A percentile compares a stretch with the other conserved stretches of the same genome.
Evolutionary conservation across 208 protist species (phyloP).

Genomic region (Acanthamoeba culbertsoni): DNA sequence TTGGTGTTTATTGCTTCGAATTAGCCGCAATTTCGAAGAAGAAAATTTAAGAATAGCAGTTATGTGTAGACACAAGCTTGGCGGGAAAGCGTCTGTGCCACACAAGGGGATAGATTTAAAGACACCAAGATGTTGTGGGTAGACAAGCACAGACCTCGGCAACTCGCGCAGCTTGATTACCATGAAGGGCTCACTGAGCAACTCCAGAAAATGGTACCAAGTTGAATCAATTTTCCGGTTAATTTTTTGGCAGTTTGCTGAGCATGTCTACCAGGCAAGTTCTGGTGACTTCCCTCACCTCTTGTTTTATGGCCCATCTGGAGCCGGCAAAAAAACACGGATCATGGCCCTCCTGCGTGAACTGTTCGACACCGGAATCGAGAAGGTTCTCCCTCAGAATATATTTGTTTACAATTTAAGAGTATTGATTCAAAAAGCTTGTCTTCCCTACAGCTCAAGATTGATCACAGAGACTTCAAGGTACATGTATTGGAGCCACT

Average conservation of each 20-base stretch:
- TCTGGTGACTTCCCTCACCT: conserved; percentile 95
- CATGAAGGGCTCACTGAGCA: conserved; percentile 90
- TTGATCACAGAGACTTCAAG: conserved; percentile 77
- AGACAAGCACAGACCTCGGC: conserved; percentile 97
- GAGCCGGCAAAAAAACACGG: conserved; percentile 95
- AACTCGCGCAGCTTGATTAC: conserved; percentile 93
- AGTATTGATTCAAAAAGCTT: not conserved
- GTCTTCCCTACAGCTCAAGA: conserved; percentile 66
- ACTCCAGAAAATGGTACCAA: conserved; percentile 89
- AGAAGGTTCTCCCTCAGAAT: conserved; percentile 92
- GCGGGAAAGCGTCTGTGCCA: not conserved
- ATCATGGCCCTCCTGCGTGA: conserved; percentile 93
- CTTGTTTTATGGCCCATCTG: conserved; percentile 96
- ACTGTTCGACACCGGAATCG: conserved; percentile 88
- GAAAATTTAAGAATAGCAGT: not conserved
- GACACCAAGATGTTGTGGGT: conserved; percentile 95
- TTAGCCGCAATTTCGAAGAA: not conserved
- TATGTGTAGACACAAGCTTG: not conserved
- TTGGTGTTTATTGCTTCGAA: not conserved
- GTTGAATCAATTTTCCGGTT: not conserved
- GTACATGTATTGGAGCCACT: not conserved
- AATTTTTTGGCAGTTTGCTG: not conserved
- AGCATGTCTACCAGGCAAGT: not conserved
- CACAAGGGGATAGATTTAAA: not conserved
- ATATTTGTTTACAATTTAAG: not conserved